Evolutionary conservation across 805 yeast genomes (phyloP).

Genomic region (Komagataella pseudopastoris): DNA sequence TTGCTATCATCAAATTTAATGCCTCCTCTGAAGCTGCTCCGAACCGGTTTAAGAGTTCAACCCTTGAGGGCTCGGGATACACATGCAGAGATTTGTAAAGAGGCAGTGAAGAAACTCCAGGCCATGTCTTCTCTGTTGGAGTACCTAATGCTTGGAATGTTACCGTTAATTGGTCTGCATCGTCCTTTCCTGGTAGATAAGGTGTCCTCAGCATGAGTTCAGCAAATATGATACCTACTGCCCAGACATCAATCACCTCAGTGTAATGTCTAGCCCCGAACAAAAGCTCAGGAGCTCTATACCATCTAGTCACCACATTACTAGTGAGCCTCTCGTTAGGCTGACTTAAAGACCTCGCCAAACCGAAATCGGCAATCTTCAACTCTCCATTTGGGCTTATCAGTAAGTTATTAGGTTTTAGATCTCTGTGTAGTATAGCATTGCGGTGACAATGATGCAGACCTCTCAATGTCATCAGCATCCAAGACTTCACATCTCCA

Average conservation of each 20-base stretch:
- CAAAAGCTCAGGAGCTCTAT: constrained; percentile 87
- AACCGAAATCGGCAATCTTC: constrained; percentile 95
- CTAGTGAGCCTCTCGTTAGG: constrained; percentile 74
- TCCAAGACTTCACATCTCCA: constrained; percentile 87
- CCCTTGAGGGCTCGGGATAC: constrained; percentile 75
- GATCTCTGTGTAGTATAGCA: constrained; percentile 80
- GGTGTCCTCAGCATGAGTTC: constrained; percentile 93
- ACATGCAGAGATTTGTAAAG: constrained; percentile 57
- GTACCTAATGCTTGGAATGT: constrained; percentile 94
- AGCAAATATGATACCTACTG: constrained; percentile 92
- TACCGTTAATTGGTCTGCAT: constrained; percentile 80
- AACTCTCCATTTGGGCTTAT: constrained; percentile 79
- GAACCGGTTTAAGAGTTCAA: constrained; percentile 70
- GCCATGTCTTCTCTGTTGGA: constrained; percentile 88
- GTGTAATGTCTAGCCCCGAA: constrained; percentile 86
- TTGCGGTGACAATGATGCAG: constrained; percentile 92
- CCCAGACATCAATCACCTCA: constrained; percentile 88
- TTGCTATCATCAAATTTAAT: constrained; percentile 53
- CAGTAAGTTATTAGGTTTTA: constrained; percentile 84
- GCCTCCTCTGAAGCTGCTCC: constrained; percentile 87
- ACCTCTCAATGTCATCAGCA: constrained; percentile 89
- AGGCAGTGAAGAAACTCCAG: constrained; percentile 71
- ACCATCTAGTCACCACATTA: constrained; percentile 96
- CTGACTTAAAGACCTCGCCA: constrained; percentile 74
- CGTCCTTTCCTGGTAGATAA: constrained; percentile 86